phyloP scores from a whole-genome alignment of 768 basidiomycete genomes.

The Tubosaeta sp. region DNA sequence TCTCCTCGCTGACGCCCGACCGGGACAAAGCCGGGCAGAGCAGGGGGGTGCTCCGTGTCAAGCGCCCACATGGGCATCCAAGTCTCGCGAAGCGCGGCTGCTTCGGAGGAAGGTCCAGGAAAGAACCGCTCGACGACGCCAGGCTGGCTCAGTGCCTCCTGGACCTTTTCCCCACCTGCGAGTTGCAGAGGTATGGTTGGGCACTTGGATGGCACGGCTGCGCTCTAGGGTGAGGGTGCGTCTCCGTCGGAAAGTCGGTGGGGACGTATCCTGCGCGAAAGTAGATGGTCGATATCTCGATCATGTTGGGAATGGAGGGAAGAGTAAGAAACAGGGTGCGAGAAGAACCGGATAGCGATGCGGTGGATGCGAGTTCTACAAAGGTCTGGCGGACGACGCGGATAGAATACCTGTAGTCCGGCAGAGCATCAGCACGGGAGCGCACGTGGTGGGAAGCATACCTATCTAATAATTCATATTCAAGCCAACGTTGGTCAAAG shows the following conservation, averaged over 20 bases:
- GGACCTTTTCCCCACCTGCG: conserved; percentile 95
- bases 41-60: conserved; percentile 23
- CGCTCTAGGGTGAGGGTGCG: conserved; percentile 68
- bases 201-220: conserved; percentile 86
- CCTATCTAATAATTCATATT: conserved; percentile 82
- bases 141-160: conserved; percentile 75
- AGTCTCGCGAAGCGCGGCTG: conserved; percentile 58
- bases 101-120: conserved; percentile 22
- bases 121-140: conserved; percentile 76
- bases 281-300: conserved; percentile 86
- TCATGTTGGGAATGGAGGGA: conserved; percentile 4
- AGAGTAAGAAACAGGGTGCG: conserved; percentile 39
- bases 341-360: conserved; percentile 45
- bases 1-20: conserved; percentile 2
- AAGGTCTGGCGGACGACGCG: conserved; percentile 74
- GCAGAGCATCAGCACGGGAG: neutral
- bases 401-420: conserved; percentile 58
- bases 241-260: conserved; percentile 63
- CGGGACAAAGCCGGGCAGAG: neutral
- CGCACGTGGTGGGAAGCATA: conserved; percentile 31
- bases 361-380: conserved; percentile 56
- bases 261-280: conserved; percentile 89
- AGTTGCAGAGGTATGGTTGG: conserved; percentile 87
- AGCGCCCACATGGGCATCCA: conserved; percentile 93
- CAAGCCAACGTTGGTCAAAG: conserved; percentile 88